Percentiles rank a stretch among this genome's conserved stretches.
Conservation (phyloP, 306 rosid genomes). For the Begonia peltatifolia region DNA sequence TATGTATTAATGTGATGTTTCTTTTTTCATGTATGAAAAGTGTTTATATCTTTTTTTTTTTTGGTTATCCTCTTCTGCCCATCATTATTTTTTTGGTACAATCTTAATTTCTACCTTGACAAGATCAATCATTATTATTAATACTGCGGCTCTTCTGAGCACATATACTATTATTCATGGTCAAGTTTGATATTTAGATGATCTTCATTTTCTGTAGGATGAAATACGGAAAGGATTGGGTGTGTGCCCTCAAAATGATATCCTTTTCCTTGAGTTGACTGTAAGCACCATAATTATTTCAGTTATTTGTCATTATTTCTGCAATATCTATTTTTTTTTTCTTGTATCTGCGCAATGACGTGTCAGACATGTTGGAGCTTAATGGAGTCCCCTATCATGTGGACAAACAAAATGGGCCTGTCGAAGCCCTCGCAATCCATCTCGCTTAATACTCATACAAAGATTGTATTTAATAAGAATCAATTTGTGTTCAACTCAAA, state of each 20-base stretch:
- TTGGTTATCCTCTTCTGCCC: neutral
- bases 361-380: too few species aligned
- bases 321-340: too few species aligned
- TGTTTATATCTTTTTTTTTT: neutral
- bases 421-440: too few species aligned
- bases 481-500: too few species aligned
- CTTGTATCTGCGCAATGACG: too few species aligned
- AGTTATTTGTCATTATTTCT: too few species aligned
- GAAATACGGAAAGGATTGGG: slow-evolving; percentile 93
- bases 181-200: slow-evolving; percentile 3
- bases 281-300: slow-evolving; percentile 35
- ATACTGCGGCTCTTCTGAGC: neutral
- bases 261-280: slow-evolving; percentile 82
- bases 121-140: slow-evolving; percentile 1
- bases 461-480: too few species aligned
- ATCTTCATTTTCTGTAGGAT: slow-evolving; percentile 35
- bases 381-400: too few species aligned
- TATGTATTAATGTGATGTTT: neutral
- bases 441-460: too few species aligned
- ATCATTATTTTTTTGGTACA: neutral
- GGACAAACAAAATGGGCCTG: too few species aligned
- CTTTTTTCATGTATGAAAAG: neutral
- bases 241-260: slow-evolving; percentile 91
- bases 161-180: neutral
- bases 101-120: slow-evolving; percentile 2